These are phyloP conservation scores for Lunularia cruciata DNA, from an alignment of 225 moss, liverwort and hornwort genomes.

Conservation along the genomic window DNA sequence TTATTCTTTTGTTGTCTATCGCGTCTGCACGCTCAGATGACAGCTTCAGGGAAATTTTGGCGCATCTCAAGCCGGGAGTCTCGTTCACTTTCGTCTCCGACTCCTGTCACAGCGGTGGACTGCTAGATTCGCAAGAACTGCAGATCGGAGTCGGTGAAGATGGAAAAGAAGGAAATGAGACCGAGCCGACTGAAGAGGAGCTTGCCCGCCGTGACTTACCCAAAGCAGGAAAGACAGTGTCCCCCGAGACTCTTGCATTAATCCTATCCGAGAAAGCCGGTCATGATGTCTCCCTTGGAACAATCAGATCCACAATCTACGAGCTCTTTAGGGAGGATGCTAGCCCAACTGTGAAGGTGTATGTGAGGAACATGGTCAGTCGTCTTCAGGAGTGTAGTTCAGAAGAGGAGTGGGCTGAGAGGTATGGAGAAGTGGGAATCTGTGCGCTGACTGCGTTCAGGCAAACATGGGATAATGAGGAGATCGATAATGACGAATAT, in stretches of 20 bases:
- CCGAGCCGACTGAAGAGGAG: not conserved
- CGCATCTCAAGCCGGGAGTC: too few relatives aligned
- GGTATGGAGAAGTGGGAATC: slow-evolving; percentile 12
- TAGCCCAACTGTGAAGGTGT: slow-evolving; percentile 51
- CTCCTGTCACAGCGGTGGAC: slow-evolving; percentile 74
- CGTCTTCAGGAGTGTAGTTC: slow-evolving; percentile 4
- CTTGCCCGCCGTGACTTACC: slow-evolving; percentile 8
- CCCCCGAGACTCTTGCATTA: slow-evolving; percentile 34
- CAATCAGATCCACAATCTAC: slow-evolving; percentile 49
- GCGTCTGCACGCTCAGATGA: too few relatives aligned
- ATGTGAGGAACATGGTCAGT: slow-evolving; percentile 28
- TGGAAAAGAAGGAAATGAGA: slow-evolving; percentile 9
- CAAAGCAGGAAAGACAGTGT: slow-evolving; percentile 35
- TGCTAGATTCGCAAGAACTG: slow-evolving; percentile 61
- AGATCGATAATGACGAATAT: slow-evolving; percentile 15
- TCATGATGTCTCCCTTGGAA: slow-evolving; percentile 37
- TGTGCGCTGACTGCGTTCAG: not conserved
- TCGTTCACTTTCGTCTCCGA: slow-evolving; percentile 69
- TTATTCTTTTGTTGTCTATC: too few relatives aligned
- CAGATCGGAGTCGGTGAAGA: slow-evolving; percentile 47
- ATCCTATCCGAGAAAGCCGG: slow-evolving; percentile 46
- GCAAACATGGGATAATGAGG: slow-evolving; percentile 18
- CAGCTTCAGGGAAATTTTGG: too few relatives aligned
- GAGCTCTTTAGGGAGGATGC: slow-evolving; percentile 54
- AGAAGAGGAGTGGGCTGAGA: slow-evolving; percentile 1